phyloP scores from a whole-genome alignment of 306 rosid genomes.

The Prosopis cineraria region DNA sequence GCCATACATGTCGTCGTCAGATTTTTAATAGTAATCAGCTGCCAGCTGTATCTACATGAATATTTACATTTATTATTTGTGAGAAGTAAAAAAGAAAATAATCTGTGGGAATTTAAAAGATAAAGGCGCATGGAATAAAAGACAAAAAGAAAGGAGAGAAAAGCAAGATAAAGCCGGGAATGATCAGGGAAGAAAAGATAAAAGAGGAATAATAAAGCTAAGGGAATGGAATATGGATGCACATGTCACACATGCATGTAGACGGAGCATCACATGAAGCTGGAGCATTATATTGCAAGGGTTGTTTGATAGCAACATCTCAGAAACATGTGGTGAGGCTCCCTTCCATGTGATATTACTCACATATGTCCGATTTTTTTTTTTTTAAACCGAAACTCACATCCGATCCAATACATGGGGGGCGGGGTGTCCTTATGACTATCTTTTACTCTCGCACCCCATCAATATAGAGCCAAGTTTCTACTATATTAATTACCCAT shows the following conservation, averaged over 20 bases:
- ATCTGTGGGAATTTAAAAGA: background rate
- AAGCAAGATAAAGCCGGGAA: background rate
- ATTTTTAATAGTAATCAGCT: background rate
- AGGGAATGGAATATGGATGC: background rate
- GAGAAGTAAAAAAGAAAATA: background rate
- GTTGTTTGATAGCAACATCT: conserved; percentile 18
- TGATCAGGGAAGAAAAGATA: background rate
- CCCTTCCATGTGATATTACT: too few species aligned
- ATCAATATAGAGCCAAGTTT: too few species aligned
- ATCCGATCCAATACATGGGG: too few species aligned
- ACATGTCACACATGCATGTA: accelerated
- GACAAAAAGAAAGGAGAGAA: background rate
- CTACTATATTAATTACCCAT: too few species aligned
- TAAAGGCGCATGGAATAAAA: background rate
- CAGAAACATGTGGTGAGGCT: background rate
- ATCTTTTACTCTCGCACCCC: too few species aligned
- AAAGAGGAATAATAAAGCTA: background rate
- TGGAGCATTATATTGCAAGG: background rate
- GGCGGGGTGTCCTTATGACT: too few species aligned
- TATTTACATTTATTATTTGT: background rate
- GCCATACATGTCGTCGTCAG: background rate
- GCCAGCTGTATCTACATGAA: background rate
- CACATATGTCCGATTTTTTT: too few species aligned
- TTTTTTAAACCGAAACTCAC: too few species aligned
- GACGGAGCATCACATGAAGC: background rate